Evolutionary conservation across 1,139 yeast genomes (phyloP).

Genomic region (Lodderomyces orthopsilosis): DNA sequence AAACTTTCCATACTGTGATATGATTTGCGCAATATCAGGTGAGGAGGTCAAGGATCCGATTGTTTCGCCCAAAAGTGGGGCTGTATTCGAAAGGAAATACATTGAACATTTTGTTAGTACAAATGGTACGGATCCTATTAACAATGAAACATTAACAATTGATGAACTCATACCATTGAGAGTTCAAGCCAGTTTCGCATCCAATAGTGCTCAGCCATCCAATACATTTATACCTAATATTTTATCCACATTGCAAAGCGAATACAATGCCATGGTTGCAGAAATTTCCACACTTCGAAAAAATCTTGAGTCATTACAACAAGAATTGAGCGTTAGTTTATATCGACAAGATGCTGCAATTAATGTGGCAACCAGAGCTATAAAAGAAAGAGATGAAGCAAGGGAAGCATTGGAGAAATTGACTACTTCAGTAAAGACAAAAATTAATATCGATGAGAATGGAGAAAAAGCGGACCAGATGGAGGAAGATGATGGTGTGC

Average conservation of each 20-base stretch:
- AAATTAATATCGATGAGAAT: background rate
- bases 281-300: conserved; percentile 77
- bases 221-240: conserved; percentile 73
- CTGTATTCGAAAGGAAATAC: conserved; percentile 64
- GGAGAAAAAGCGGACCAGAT: conserved; percentile 6
- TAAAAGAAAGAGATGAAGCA: conserved; percentile 74
- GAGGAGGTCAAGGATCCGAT: conserved; percentile 68
- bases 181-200: background rate
- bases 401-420: conserved; percentile 53
- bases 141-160: conserved; percentile 53
- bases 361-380: conserved; percentile 73
- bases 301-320: conserved; percentile 62
- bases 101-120: conserved; percentile 62
- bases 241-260: conserved; percentile 73
- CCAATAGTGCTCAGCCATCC: conserved; percentile 37
- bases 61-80: conserved; percentile 69
- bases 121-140: conserved; percentile 74
- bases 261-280: conserved; percentile 85
- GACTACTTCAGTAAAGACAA: conserved; percentile 20
- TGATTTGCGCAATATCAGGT: conserved; percentile 52
- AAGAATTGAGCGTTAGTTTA: conserved; percentile 72
- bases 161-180: conserved; percentile 60
- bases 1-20: conserved; percentile 1
- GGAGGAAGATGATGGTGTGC: background rate
- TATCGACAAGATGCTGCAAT: conserved; percentile 91